Base-by-base conservation (phyloP, 1,139 yeast genomes). In the Saccharomyces hybrid region DNA sequence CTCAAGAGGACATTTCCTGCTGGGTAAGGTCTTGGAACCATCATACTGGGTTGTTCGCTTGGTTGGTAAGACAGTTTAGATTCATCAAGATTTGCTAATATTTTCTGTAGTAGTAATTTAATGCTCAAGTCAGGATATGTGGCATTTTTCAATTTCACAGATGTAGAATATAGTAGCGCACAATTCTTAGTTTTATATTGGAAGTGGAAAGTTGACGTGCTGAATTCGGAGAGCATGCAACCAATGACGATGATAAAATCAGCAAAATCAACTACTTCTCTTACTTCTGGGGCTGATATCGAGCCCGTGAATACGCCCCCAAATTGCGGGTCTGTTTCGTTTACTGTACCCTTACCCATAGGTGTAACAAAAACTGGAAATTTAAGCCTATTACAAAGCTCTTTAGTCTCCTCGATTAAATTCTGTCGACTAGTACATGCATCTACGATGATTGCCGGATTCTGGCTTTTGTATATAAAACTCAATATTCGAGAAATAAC, bases 301-400 rank as follows among this genome's bases (percentile, higher is more conserved):
- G 88, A 79, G 49, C 96, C 96, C 53, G 86, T 85, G 63, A 86
- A 88, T 42, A 85, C 90, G 65, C 96, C 96, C 53, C 89, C 91
- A 68, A 82, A 88, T 64, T 88, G 76, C 46, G 83, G 78, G 60
- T 83, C 74, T 54, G 75, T 76, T 72, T 88, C 96, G 71, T 86
- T 83, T 60, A 88, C 79, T 7, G 81, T 78, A 53, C 90, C 86
- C 72, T 88, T 88, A 67, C 96, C 96, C 96, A 88, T 88, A 52
- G 96, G 96, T 16, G 96, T 88, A 44, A 87, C 85, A 71, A 81
- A 88, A 11, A 84, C 85, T 1, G 96, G 95, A 78, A 84, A 87
- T 63, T 84, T 82, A n/a, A 96, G 86, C 49, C 74, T 66, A 57
- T 80, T 78, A 51, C 85, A 84, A 61, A 88, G 76, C 57, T 74